Evolutionary conservation across 306 rosid species (phyloP).

Genomic region (Lotus japonicus): DNA sequence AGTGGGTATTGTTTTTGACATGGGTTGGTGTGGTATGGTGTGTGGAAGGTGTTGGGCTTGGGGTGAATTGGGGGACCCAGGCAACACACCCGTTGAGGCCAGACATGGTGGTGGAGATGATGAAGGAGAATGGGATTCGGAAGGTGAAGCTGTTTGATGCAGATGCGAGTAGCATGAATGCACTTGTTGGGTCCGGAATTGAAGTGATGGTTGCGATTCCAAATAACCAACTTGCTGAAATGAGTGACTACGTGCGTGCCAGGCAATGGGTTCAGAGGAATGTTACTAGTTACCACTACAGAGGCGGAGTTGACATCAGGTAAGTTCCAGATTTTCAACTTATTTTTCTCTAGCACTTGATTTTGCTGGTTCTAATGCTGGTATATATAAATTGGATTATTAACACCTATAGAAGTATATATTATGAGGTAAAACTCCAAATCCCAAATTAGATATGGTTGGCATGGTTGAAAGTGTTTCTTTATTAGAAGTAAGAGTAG

Average conservation of each 20-base stretch:
- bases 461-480: no score
- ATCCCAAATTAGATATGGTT: no score
- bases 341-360: no score
- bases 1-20: slow-evolving; percentile 10
- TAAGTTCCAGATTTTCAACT: not conserved
- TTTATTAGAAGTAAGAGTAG: no score
- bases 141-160: slow-evolving; percentile 95
- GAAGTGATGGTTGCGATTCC: slow-evolving; percentile 96
- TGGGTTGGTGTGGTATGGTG: slow-evolving; percentile 29
- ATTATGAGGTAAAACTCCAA: no score
- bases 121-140: slow-evolving; percentile 74
- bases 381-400: no score
- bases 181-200: slow-evolving; percentile 63
- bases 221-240: slow-evolving; percentile 56
- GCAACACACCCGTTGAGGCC: slow-evolving; percentile 71
- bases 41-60: slow-evolving; percentile 63
- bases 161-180: slow-evolving; percentile 50
- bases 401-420: no score
- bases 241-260: slow-evolving; percentile 64
- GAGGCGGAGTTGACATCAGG: slow-evolving; percentile 84
- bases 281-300: slow-evolving; percentile 57
- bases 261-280: slow-evolving; percentile 74
- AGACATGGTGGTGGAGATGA: slow-evolving; percentile 62
- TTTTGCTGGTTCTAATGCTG: no score
- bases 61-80: slow-evolving; percentile 96